Conservation (phyloP, 179 eudicot genomes). For the Corrigiola litoralis region DNA sequence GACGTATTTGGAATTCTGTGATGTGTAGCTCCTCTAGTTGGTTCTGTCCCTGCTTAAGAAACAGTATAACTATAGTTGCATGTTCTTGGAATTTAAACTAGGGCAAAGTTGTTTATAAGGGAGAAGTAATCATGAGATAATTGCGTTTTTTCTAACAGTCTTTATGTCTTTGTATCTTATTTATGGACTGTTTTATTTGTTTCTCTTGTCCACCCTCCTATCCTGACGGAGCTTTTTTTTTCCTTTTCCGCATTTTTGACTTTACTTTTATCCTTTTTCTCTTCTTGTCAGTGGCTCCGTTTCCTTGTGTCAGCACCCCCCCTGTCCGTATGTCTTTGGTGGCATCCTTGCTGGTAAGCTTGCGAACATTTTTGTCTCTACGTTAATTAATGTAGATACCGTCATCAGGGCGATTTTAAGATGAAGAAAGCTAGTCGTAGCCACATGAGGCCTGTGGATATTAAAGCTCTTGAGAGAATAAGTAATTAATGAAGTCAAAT, state of each 20-base stretch:
- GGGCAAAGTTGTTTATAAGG: background rate
- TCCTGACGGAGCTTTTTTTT: background rate
- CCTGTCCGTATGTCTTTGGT: constrained; percentile 59
- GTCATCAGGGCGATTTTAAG: background rate
- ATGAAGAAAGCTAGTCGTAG: background rate
- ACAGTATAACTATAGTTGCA: background rate
- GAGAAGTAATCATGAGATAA: background rate
- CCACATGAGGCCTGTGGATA: no score
- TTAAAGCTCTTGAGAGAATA: background rate
- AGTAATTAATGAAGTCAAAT: no score
- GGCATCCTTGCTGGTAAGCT: constrained; percentile 98
- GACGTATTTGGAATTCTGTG: no score
- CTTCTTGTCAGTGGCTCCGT: constrained; percentile 66
- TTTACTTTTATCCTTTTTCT: constrained; percentile 6
- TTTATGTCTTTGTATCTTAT: background rate
- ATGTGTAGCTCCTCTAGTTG: background rate
- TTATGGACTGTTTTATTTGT: background rate
- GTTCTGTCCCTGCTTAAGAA: background rate
- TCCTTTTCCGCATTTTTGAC: background rate
- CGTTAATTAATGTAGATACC: background rate
- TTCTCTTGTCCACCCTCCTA: background rate
- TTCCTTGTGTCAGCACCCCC: constrained; percentile 51
- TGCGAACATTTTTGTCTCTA: background rate
- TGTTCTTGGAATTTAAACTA: background rate
- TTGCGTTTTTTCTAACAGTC: background rate